Base-by-base conservation (phyloP, 331 rosid genomes). In the Pyrus hybrid region DNA sequence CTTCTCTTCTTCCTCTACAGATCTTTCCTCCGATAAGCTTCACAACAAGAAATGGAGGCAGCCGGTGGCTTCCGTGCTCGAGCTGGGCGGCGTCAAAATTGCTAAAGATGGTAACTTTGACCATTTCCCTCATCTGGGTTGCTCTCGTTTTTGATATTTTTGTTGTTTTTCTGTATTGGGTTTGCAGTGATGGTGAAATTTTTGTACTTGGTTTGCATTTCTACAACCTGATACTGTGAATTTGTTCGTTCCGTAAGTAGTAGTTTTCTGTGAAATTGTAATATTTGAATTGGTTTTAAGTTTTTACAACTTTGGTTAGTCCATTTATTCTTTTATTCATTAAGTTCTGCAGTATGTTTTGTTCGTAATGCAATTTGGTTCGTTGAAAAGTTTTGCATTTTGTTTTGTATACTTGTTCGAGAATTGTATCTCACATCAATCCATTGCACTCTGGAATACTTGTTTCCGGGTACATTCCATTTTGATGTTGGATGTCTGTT, bases 11-110 rank as follows among this genome's bases (percentile, higher is more conserved):
- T 63, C 88, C 57, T 70, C 84, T 32, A 67, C 96, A 13, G 71
- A 70, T 49, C 58, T 76, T 57, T 77, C 84, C 4, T 20, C 81
- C 67, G 77, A 63, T 60, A 82, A 71, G 41, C 68, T 81, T 80
- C 82, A 81, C 45, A 71, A 63, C 63, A 88, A 90, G 80, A 92
- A 94, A 82, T 94, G 93, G 96, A 83, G 81, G 33, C 97, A 80
- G 67, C 88, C 93, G 0, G 89, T 90, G 72, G 78, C 83, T 23
- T 89, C 97, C 4, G 86, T 69, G 35, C 77, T 87, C 73, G 96
- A 90, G 25, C 68, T 92, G 20, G 96, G 97, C 5, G 99, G 99
- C 41, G 81, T 90, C 89, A 87, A 87, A 77, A 74, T 94, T 79
- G 70, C 75, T 22, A 91, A 78, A 78, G 90, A 92, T 79, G 97